Evolutionary conservation across 2,329 filamentous ascomycete species (phyloP).

Genomic region (Dothiorella sarmentorum): DNA sequence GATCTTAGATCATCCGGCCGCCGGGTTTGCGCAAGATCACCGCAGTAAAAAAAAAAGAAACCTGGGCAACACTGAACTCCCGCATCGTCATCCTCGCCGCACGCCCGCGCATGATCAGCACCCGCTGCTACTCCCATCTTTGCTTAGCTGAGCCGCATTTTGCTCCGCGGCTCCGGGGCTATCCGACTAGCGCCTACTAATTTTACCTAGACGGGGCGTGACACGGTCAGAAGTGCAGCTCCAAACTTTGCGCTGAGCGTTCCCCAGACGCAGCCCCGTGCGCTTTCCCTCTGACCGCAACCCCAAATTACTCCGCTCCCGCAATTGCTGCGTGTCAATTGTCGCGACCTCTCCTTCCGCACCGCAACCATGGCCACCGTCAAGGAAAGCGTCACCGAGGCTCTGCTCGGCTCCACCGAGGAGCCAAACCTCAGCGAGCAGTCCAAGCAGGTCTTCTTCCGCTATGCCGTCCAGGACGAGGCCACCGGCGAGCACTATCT

Average conservation of each 20-base stretch:
- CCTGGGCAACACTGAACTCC: not conserved
- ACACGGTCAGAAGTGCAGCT: constrained; percentile 6
- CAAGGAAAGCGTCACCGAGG: constrained; percentile 63
- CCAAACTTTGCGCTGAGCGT: not conserved
- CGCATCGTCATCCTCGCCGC: constrained; percentile 4
- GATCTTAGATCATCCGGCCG: constrained; percentile 13
- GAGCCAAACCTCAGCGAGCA: constrained; percentile 67
- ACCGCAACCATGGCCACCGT: constrained; percentile 37
- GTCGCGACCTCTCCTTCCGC: constrained; percentile 1
- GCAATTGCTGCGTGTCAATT: constrained; percentile 17
- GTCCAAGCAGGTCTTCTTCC: constrained; percentile 71
- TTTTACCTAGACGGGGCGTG: constrained; percentile 11
- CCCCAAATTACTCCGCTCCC: not conserved
- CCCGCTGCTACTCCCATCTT: not conserved
- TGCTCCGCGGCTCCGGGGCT: constrained; percentile 14
- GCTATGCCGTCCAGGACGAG: constrained; percentile 71
- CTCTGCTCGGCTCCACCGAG: constrained; percentile 62
- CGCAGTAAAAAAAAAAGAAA: constrained; percentile 1
- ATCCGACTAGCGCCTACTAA: constrained; percentile 16
- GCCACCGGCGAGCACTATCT: constrained; percentile 75
- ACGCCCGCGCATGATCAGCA: constrained; percentile 6
- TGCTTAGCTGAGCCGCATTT: constrained; percentile 11
- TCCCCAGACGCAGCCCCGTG: constrained; percentile 12
- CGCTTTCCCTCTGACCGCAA: constrained; percentile 13
- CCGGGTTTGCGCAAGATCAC: not conserved